Conservation (phyloP, 371 early-diverging fungal species). For the Mucor irregularis region DNA sequence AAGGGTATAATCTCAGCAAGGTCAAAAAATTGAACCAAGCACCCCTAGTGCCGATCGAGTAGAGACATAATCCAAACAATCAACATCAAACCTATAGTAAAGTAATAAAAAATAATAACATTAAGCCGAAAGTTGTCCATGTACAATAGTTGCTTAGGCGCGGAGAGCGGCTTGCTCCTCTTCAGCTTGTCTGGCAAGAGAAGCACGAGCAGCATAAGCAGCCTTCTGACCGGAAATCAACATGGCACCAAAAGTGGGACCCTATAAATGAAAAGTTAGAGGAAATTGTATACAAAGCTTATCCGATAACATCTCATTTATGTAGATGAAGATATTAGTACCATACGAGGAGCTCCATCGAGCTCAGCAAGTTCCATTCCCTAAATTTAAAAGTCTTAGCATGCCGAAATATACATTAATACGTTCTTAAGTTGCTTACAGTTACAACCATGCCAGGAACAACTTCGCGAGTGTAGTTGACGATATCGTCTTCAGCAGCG, state of each 20-base stretch:
- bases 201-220: constrained; percentile 57
- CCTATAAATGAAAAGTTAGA: constrained; percentile 22
- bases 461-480: constrained; percentile 69
- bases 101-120: constrained; percentile 18
- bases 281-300: not conserved
- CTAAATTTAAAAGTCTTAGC: not conserved
- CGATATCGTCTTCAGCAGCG: constrained; percentile 72
- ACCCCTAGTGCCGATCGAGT: constrained; percentile 43
- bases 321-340: too few relatives aligned
- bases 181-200: constrained; percentile 36
- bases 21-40: constrained; percentile 30
- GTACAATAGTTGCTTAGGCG: constrained; percentile 1
- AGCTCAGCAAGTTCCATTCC: constrained; percentile 74
- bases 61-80: constrained; percentile 6
- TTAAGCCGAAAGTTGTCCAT: constrained; percentile 15
- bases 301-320: not conserved
- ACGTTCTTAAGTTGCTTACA: constrained; percentile 3
- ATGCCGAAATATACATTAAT: not conserved
- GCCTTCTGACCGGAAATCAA: constrained; percentile 73
- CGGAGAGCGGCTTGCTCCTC: constrained; percentile 9
- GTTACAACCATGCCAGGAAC: constrained; percentile 73
- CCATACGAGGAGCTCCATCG: constrained; percentile 63
- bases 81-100: constrained; percentile 15
- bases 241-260: constrained; percentile 78
- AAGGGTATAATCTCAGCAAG: constrained; percentile 51